A percentile compares a stretch with the other conserved stretches of the same genome.
Conservation (phyloP, 108 stramenopile genomes). For the Stephanodiscus minutulus region DNA sequence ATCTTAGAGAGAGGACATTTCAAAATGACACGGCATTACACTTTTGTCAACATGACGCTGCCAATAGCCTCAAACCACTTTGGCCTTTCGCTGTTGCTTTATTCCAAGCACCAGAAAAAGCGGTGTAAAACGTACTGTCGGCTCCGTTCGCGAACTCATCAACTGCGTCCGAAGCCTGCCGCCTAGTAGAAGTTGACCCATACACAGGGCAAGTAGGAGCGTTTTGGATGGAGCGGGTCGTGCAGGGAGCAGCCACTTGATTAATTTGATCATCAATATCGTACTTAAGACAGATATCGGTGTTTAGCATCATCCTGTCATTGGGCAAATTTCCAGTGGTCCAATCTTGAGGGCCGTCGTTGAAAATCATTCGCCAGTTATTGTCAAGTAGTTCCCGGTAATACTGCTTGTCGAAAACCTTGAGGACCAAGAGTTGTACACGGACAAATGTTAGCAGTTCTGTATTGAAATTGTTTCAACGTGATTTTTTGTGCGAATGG, state of each 20-base stretch:
- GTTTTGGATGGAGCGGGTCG: not conserved
- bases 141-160: no score
- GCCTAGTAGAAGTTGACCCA: no score
- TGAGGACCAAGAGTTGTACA: not conserved
- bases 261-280: constrained; percentile 20
- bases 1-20: no score
- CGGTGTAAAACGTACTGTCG: no score
- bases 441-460: not conserved
- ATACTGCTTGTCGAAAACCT: constrained; percentile 40
- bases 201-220: no score
- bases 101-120: no score
- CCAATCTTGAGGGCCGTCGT: constrained; percentile 19
- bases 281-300: constrained; percentile 34
- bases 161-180: no score
- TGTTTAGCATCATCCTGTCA: constrained; percentile 28
- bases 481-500: not conserved
- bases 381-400: constrained; percentile 16
- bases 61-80: no score
- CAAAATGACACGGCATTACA: no score
- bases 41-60: no score
- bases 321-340: constrained; percentile 13
- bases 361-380: constrained; percentile 14
- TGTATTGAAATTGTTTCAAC: not conserved
- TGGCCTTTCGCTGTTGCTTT: no score
- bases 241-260: constrained; percentile 19